Base-by-base conservation (phyloP, 2,329 filamentous ascomycete species). In the Fusarium cicatricum region DNA sequence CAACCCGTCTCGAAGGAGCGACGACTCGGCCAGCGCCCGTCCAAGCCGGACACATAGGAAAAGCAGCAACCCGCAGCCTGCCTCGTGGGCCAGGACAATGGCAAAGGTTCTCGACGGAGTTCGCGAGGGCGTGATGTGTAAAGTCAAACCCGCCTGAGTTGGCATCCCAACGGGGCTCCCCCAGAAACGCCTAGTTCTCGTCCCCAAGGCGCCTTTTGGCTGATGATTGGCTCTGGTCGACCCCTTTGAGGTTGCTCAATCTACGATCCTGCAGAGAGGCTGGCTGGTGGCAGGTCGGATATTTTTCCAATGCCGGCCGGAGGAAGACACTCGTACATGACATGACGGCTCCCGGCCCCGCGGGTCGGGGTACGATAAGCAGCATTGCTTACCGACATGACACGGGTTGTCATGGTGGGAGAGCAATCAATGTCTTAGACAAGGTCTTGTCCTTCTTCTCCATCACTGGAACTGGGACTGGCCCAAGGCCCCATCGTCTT, bases 361-460 rank as follows among this genome's bases (percentile, higher is more conserved):
- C 38, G 56, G 64, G 38, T 54, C 52, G 34, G 46, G 47, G 62
- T 58, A 52, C 52, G 21, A 57, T 56, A 56, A 47, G 46, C 16
- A 11, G 32, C 44, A 47, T 29, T 34, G 39, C 45, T 23, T 26
- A 10, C 21, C 23, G 23, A 26, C 9, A 26, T 23, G 56, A 51
- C 39, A 31, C 43, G 11, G 12, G 12, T 32, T 46, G 52, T 44
- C 33, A 60, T 66, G 45, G 37, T 50, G 55, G 32, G 8, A 28
- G 43, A 54, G 41, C 33, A 34, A 47, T 38, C 33, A 34, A 47
- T 68, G 64, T 68, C 64, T 66, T 43, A 60, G 51, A 52, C 49
- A 55, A 36, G 31, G 37, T 31, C 39, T 44, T 47, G 49, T 23
- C 54, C 23, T 32, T 42, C 34, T n/a, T n/a, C n/a, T n/a, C n/a